These are phyloP conservation scores for Turnera subulata DNA, from an alignment of 345 rosid species.

Conservation along the genomic window DNA sequence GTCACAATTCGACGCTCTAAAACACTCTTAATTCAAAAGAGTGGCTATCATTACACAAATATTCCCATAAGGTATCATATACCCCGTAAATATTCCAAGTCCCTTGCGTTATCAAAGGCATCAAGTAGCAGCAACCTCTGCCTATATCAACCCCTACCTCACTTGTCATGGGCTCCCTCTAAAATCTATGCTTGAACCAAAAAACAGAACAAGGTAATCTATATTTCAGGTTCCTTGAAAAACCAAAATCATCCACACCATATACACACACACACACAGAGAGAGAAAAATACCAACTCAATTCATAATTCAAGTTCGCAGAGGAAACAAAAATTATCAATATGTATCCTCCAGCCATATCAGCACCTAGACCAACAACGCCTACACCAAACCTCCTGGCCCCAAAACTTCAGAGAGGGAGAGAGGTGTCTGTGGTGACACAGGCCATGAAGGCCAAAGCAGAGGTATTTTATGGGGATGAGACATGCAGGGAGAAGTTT, in stretches of 20 bases:
- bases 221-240: too few relatives aligned
- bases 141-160: neutral
- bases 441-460: slow-evolving; percentile 17
- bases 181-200: neutral
- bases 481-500: slow-evolving; percentile 22
- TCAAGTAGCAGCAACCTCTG: neutral
- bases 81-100: slow-evolving; percentile 5
- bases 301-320: neutral
- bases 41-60: neutral
- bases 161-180: neutral
- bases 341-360: slow-evolving; percentile 8
- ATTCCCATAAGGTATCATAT: neutral
- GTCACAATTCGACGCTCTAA: too few relatives aligned
- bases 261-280: too few relatives aligned
- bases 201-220: too few relatives aligned
- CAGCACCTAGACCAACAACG: slow-evolving; percentile 1
- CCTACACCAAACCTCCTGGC: neutral
- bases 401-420: slow-evolving; percentile 3
- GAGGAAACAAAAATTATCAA: neutral
- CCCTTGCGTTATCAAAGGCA: slow-evolving; percentile 1
- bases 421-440: slow-evolving; percentile 1
- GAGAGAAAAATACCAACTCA: too few relatives aligned
- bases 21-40: too few relatives aligned
- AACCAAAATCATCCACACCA: too few relatives aligned
- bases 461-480: slow-evolving; percentile 23